Conservation (phyloP, 805 yeast genomes). For the Zygosaccharomyces lentus region DNA sequence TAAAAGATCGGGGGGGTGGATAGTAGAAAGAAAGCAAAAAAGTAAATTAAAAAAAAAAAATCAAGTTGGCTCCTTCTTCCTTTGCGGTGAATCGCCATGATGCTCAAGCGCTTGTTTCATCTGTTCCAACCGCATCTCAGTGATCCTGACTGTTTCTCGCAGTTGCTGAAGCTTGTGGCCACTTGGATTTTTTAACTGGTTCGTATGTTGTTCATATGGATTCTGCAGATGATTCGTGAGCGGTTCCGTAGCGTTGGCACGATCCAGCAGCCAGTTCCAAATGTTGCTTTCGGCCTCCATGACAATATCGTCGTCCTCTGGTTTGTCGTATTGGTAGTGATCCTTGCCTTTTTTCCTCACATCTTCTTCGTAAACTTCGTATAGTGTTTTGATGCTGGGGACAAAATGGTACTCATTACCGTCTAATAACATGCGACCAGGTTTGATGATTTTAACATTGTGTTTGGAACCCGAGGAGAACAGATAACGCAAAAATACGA, state of each 20-base stretch:
- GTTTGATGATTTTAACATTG: constrained; percentile 19
- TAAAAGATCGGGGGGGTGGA: background rate
- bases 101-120: constrained; percentile 20
- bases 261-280: constrained; percentile 69
- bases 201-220: background rate
- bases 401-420: constrained; percentile 38
- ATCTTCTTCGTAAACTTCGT: constrained; percentile 29
- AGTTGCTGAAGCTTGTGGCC: constrained; percentile 24
- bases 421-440: constrained; percentile 32
- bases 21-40: background rate
- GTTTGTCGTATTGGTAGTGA: constrained; percentile 1
- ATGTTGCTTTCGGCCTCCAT: constrained; percentile 52
- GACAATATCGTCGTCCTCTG: constrained; percentile 24
- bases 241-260: constrained; percentile 26
- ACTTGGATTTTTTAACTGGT: constrained; percentile 4
- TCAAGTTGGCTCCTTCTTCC: background rate
- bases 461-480: constrained; percentile 6
- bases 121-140: constrained; percentile 27
- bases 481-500: constrained; percentile 11
- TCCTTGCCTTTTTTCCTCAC: constrained; percentile 14
- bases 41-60: background rate
- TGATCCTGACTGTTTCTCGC: constrained; percentile 26
- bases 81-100: background rate
- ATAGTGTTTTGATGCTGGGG: constrained; percentile 39
- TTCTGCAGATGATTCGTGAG: constrained; percentile 2